Conservation (phyloP, 2,329 filamentous ascomycete genomes). For the Cladosporium sp. region DNA sequence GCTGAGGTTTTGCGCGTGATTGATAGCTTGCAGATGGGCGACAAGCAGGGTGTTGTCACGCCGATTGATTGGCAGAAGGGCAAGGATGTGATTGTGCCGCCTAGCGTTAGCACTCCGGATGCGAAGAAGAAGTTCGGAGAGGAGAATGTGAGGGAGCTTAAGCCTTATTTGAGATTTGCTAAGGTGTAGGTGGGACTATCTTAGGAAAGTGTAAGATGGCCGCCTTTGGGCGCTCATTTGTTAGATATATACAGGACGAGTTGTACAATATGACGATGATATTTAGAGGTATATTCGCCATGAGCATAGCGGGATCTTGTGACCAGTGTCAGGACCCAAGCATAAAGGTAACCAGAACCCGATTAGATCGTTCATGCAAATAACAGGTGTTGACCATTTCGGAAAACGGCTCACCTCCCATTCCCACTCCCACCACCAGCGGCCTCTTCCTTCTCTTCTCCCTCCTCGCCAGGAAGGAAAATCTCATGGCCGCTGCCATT, state of each 20-base stretch:
- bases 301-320: no score
- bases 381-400: no score
- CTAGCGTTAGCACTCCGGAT: conserved; percentile 75
- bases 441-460: conserved; percentile 23
- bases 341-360: no score
- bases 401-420: conserved; percentile 18
- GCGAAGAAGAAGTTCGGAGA: conserved; percentile 85
- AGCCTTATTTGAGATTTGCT: conserved; percentile 70
- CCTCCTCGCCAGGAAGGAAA: conserved; percentile 47
- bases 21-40: conserved; percentile 60
- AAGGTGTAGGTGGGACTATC: conserved; percentile 24
- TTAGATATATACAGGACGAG: not conserved
- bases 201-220: not conserved
- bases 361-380: not conserved
- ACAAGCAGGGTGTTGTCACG: conserved; percentile 66
- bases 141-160: conserved; percentile 50
- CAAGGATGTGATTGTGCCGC: conserved; percentile 89
- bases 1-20: conserved; percentile 56
- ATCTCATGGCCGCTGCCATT: conserved; percentile 63
- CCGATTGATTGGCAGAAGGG: conserved; percentile 88
- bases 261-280: not conserved
- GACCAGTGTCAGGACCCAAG: no score
- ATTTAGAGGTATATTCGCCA: no score
- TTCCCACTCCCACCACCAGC: conserved; percentile 27
- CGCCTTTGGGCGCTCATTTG: not conserved